Percentiles rank a stretch among this genome's conserved stretches.
Evolutionary conservation across 1,284 basidiomycete species (phyloP).

Genomic region (Tetrapyrgos nigripes): DNA sequence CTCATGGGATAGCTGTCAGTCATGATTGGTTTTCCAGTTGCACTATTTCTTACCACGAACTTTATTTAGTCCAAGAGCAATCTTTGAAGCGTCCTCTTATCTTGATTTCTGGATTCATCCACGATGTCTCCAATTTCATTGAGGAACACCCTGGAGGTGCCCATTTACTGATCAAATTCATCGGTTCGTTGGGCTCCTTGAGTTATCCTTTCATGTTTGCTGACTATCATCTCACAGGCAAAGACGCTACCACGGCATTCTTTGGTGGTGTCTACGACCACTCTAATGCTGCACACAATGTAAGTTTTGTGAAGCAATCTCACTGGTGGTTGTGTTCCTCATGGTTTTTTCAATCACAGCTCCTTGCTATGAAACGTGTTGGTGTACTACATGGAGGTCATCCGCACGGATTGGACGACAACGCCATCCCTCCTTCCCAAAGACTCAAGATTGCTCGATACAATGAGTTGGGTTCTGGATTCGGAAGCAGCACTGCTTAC

Average conservation of each 20-base stretch:
- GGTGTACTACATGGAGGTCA: conserved; percentile 85
- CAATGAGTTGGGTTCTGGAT: conserved; percentile 63
- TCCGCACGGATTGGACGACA: conserved; percentile 58
- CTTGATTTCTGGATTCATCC: conserved; percentile 89
- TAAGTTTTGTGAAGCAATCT: too few relatives aligned
- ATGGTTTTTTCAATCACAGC: conserved; percentile 23
- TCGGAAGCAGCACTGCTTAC: conserved; percentile 48
- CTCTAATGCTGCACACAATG: conserved; percentile 90
- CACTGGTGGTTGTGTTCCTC: conserved; percentile 7
- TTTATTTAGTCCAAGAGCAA: conserved; percentile 71
- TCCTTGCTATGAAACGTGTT: conserved; percentile 82
- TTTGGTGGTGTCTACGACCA: conserved; percentile 95
- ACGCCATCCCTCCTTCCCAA: conserved; percentile 69
- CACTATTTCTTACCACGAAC: conserved; percentile 16
- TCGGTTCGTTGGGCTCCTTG: conserved; percentile 79
- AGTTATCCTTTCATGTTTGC: conserved; percentile 81
- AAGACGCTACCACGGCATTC: conserved; percentile 91
- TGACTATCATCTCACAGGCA: conserved; percentile 59
- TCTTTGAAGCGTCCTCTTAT: conserved; percentile 79
- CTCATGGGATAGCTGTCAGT: conserved; percentile 85
- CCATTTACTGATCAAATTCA: conserved; percentile 66
- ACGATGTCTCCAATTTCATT: conserved; percentile 87
- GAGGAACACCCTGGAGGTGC: conserved; percentile 89
- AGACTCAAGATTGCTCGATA: conserved; percentile 72
- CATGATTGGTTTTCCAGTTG: background rate